Conservation (phyloP, 805 yeast genomes). For the Zygotorulaspora florentina region DNA sequence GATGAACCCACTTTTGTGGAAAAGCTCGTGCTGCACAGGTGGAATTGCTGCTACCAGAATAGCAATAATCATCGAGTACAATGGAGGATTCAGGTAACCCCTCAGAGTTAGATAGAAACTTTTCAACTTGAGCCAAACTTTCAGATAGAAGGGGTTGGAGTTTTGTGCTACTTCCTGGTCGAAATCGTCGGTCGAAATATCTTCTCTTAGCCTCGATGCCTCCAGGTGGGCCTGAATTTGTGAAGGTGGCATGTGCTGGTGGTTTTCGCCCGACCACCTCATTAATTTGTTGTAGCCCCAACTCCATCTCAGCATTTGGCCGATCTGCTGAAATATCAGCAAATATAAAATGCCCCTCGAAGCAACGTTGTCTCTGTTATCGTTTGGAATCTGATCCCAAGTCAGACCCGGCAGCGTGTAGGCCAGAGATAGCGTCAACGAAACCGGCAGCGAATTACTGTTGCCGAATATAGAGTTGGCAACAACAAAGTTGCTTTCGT, state of each 20-base stretch:
- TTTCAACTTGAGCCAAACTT: conserved; percentile 12
- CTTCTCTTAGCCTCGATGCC: conserved; percentile 9
- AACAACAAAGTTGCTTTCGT: conserved; percentile 85
- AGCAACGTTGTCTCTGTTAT: conserved; percentile 64
- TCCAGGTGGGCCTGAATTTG: conserved; percentile 22
- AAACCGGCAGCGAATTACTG: conserved; percentile 91
- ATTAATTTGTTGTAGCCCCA: conserved; percentile 78
- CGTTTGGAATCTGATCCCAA: conserved; percentile 71
- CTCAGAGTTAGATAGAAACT: conserved; percentile 27
- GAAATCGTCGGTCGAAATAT: background rate
- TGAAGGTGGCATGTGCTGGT: conserved; percentile 31
- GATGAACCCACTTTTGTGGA: conserved; percentile 54
- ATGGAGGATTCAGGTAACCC: conserved; percentile 71
- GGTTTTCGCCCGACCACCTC: conserved; percentile 41
- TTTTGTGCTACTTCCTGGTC: background rate
- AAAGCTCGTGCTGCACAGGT: conserved; percentile 51
- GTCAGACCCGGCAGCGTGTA: conserved; percentile 69
- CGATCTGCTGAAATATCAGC: conserved; percentile 75
- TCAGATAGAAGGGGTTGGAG: conserved; percentile 16
- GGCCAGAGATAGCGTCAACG: conserved; percentile 74
- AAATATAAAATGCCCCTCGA: conserved; percentile 73
- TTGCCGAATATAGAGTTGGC: conserved; percentile 98
- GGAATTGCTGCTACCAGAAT: conserved; percentile 67
- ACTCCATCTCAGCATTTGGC: conserved; percentile 79
- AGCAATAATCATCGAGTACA: conserved; percentile 69